Evolutionary conservation across 176 grass and related monocot genomes (phyloP).

Genomic region (Alloteropsis semialata): DNA sequence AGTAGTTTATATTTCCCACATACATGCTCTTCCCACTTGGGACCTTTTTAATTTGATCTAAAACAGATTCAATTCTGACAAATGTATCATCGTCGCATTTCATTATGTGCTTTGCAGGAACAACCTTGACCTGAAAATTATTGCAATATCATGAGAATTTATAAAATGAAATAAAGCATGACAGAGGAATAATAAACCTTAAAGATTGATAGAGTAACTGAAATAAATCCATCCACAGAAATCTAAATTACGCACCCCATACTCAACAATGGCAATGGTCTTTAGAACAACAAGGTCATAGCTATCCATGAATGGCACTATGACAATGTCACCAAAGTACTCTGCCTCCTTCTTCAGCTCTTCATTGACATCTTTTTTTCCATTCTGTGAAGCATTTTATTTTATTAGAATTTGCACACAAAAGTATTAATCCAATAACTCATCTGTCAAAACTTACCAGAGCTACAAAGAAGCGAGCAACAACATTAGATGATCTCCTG

Average conservation of each 20-base stretch:
- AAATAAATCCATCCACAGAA: not conserved
- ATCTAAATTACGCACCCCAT: conserved; percentile 22
- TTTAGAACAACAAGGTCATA: conserved; percentile 57
- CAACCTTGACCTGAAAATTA: conserved; percentile 47
- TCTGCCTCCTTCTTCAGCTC: conserved; percentile 51
- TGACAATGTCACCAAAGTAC: conserved; percentile 51
- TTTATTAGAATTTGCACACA: not conserved
- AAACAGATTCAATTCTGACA: conserved; percentile 64
- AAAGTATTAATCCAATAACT: not conserved
- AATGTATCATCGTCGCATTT: conserved; percentile 90
- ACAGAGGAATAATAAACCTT: too few relatives aligned
- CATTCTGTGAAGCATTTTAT: conserved; percentile 2
- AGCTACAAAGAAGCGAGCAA: conserved; percentile 54
- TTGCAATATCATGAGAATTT: conserved; percentile 9
- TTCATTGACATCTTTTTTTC: conserved; percentile 31
- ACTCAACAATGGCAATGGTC: conserved; percentile 51
- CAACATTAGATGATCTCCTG: conserved; percentile 36
- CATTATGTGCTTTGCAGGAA: conserved; percentile 84
- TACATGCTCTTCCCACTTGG: conserved; percentile 57
- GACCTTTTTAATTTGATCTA: conserved; percentile 65
- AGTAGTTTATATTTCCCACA: conserved; percentile 90
- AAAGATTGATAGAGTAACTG: not conserved
- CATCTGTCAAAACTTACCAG: conserved; percentile 21
- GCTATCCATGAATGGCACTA: conserved; percentile 57
- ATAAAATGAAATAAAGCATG: not conserved